A percentile compares a stretch with the other conserved stretches of the same genome.
phyloP scores from a whole-genome alignment of 495 filamentous ascomycete genomes.

The Trichocladium antarcticum region DNA sequence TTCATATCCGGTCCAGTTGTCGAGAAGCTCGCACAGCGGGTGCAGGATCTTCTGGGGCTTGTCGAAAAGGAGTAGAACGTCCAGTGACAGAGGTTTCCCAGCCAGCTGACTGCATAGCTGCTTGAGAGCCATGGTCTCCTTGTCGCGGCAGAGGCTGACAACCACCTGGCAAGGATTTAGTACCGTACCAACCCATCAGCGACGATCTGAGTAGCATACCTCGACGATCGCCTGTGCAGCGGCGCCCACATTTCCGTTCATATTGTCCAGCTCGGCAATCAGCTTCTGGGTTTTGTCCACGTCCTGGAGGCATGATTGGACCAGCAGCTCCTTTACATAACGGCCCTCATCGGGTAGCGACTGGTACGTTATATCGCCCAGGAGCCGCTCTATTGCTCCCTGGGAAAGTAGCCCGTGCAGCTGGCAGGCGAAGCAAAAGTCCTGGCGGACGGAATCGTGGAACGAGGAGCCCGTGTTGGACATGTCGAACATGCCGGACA shows the following conservation, averaged over 20 bases:
- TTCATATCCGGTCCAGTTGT: slow-evolving; percentile 76
- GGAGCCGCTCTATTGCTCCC: slow-evolving; percentile 61
- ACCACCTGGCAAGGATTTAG: slow-evolving; percentile 47
- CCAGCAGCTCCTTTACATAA: slow-evolving; percentile 64
- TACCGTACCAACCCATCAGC: not conserved
- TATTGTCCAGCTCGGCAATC: slow-evolving; percentile 71
- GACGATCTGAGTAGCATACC: slow-evolving; percentile 32
- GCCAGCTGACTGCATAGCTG: slow-evolving; percentile 70
- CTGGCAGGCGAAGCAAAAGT: slow-evolving; percentile 86
- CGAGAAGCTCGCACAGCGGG: slow-evolving; percentile 73
- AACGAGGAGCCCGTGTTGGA: slow-evolving; percentile 54
- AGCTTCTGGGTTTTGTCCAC: slow-evolving; percentile 61
- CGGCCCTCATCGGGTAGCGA: slow-evolving; percentile 62
- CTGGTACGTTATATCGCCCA: slow-evolving; percentile 80
- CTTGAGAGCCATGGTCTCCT: slow-evolving; percentile 87
- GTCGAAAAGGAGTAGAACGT: slow-evolving; percentile 79
- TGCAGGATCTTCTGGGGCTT: slow-evolving; percentile 63
- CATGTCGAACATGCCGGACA: slow-evolving; percentile 71
- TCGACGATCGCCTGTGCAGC: slow-evolving; percentile 74
- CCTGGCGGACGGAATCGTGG: slow-evolving; percentile 74
- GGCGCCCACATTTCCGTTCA: slow-evolving; percentile 89
- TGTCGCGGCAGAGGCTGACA: slow-evolving; percentile 60
- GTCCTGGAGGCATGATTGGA: slow-evolving; percentile 61
- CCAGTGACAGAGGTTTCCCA: slow-evolving; percentile 63
- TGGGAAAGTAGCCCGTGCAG: slow-evolving; percentile 73